These are phyloP conservation scores for Syzygium grande DNA, from an alignment of 345 rosid genomes.

Conservation along the genomic window DNA sequence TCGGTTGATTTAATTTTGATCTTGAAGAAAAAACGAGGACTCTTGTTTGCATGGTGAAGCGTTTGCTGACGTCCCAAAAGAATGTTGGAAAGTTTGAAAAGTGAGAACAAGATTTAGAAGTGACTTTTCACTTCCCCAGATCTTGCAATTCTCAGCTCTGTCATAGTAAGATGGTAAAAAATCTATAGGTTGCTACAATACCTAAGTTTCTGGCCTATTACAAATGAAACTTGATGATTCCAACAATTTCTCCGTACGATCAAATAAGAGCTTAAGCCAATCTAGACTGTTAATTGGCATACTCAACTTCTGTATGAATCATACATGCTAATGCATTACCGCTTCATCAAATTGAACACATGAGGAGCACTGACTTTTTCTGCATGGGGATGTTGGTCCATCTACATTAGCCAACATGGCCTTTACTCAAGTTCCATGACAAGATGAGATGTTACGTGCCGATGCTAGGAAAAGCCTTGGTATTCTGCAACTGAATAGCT, in stretches of 20 bases:
- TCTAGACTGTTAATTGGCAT: not conserved
- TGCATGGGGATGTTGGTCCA: not conserved
- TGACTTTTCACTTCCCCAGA: not conserved
- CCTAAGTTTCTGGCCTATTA: not conserved
- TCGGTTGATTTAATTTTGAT: no score
- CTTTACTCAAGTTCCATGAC: not conserved
- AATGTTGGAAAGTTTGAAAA: not conserved
- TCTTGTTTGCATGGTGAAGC: not conserved
- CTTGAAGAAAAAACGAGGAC: not conserved
- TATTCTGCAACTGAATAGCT: not conserved
- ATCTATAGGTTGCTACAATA: not conserved
- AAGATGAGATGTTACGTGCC: not conserved
- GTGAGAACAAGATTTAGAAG: not conserved
- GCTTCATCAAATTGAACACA: not conserved
- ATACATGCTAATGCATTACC: not conserved
- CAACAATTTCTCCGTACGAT: not conserved
- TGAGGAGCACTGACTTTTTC: not conserved
- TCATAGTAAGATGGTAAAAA: not conserved
- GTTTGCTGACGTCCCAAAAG: not conserved
- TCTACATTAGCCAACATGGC: not conserved
- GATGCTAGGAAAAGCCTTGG: not conserved
- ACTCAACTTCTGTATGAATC: not conserved
- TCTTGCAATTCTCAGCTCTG: not conserved
- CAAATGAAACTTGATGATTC: not conserved
- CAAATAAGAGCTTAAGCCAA: not conserved